Evolutionary conservation across 331 rosid genomes (phyloP).

Genomic region (Arachis monticola): DNA sequence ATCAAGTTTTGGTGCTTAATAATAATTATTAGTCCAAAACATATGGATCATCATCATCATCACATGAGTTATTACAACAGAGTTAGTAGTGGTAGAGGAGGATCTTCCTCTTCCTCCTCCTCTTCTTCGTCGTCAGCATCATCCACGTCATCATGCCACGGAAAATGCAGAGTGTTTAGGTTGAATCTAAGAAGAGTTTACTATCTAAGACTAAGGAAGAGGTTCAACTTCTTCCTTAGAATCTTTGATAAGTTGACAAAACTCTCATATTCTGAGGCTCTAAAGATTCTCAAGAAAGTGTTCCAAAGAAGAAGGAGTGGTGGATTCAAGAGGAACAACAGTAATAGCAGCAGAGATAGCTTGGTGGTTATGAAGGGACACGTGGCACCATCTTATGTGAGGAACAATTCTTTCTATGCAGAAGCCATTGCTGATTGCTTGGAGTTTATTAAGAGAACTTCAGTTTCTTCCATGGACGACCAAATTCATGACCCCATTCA

Average conservation of each 20-base stretch:
- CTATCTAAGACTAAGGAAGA: constrained; percentile 53
- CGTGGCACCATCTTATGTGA: constrained; percentile 49
- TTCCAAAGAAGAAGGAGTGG: constrained; percentile 29
- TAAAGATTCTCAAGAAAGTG: constrained; percentile 49
- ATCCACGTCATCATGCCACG: constrained; percentile 34
- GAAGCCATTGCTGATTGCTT: constrained; percentile 97
- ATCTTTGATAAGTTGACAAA: constrained; percentile 47
- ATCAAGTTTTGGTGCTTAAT: constrained; percentile 4
- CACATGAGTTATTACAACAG: constrained; percentile 53
- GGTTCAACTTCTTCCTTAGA: constrained; percentile 53
- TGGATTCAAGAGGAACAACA: constrained; percentile 44
- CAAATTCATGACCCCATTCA: constrained; percentile 47
- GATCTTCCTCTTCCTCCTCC: no score
- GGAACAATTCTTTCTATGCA: constrained; percentile 85
- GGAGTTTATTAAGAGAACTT: constrained; percentile 85
- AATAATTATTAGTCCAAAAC: constrained; percentile 19
- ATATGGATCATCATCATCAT: constrained; percentile 34
- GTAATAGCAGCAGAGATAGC: constrained; percentile 45
- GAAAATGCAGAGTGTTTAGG: constrained; percentile 57
- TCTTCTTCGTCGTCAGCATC: no score
- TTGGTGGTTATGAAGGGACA: constrained; percentile 35
- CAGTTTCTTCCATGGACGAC: constrained; percentile 59
- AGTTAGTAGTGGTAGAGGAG: constrained; percentile 47
- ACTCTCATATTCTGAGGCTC: constrained; percentile 46
- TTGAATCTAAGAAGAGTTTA: constrained; percentile 57